A percentile compares a stretch with the other conserved stretches of the same genome.
Conservation (phyloP, 1,139 yeast species). For the Komagataea norvegica region DNA sequence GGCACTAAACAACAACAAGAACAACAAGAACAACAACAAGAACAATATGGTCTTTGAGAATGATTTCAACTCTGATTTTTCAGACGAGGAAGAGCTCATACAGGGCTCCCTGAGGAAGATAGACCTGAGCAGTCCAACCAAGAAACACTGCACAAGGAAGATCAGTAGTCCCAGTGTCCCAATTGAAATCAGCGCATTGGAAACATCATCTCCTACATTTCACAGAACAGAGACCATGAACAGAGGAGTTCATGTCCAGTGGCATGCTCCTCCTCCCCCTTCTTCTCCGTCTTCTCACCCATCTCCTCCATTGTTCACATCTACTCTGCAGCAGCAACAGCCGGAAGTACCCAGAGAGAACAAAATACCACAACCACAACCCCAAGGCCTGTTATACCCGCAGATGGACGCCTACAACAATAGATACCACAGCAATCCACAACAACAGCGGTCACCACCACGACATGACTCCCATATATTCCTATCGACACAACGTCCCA, state of each 20-base stretch:
- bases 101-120: neutral
- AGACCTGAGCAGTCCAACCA: neutral
- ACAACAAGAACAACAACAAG: neutral
- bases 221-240: slow-evolving; percentile 29
- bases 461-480: slow-evolving; percentile 9
- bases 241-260: neutral
- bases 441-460: neutral
- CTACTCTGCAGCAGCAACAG: slow-evolving; percentile 4
- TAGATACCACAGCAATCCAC: neutral
- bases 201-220: slow-evolving; percentile 31
- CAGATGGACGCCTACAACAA: slow-evolving; percentile 1
- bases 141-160: too few species aligned
- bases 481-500: slow-evolving; percentile 11
- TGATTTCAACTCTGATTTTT: slow-evolving; percentile 23
- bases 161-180: too few species aligned
- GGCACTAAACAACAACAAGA: slow-evolving; percentile 8
- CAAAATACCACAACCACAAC: neutral
- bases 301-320: slow-evolving; percentile 4
- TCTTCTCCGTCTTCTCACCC: too few species aligned
- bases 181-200: slow-evolving; percentile 19
- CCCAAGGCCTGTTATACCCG: slow-evolving; percentile 1
- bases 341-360: neutral
- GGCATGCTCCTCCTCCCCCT: too few species aligned
- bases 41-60: slow-evolving; percentile 11
- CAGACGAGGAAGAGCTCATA: slow-evolving; percentile 10